Evolutionary conservation across 129 eudicot genomes (phyloP).

Genomic region (Rutidosis leptorrhynchoides): DNA sequence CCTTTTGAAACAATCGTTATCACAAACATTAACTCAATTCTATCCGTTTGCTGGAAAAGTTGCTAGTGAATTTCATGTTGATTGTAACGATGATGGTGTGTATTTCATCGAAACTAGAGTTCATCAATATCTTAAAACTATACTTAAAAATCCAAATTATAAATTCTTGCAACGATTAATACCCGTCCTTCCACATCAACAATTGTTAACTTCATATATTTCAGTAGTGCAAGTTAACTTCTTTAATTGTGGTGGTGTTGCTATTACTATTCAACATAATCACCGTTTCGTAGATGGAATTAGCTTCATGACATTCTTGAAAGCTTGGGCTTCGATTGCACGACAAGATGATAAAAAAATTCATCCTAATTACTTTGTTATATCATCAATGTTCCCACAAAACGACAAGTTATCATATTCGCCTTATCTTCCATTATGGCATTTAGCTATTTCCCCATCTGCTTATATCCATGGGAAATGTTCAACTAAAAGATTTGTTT

Average conservation of each 20-base stretch:
- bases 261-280: constrained; percentile 23
- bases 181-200: constrained; percentile 7
- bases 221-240: constrained; percentile 33
- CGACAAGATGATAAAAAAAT: background rate
- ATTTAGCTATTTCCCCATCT: background rate
- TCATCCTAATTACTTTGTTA: constrained; percentile 17
- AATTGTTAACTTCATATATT: constrained; percentile 7
- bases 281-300: constrained; percentile 30
- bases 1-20: constrained; percentile 23
- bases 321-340: constrained; percentile 31
- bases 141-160: constrained; percentile 22
- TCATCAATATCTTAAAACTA: constrained; percentile 7
- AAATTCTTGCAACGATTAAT: constrained; percentile 21
- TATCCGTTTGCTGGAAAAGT: constrained; percentile 34
- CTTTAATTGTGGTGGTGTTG: constrained; percentile 38
- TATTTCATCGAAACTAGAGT: constrained; percentile 24
- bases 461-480: constrained; percentile 8
- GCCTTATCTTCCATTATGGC: constrained; percentile 16
- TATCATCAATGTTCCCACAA: constrained; percentile 23
- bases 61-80: constrained; percentile 22
- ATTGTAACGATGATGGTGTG: constrained; percentile 39
- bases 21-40: constrained; percentile 22
- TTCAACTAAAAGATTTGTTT: constrained; percentile 27
- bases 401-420: constrained; percentile 1
- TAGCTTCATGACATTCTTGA: constrained; percentile 24